Conservation (phyloP, 805 yeast species). For the Teunomyces panamensis region DNA sequence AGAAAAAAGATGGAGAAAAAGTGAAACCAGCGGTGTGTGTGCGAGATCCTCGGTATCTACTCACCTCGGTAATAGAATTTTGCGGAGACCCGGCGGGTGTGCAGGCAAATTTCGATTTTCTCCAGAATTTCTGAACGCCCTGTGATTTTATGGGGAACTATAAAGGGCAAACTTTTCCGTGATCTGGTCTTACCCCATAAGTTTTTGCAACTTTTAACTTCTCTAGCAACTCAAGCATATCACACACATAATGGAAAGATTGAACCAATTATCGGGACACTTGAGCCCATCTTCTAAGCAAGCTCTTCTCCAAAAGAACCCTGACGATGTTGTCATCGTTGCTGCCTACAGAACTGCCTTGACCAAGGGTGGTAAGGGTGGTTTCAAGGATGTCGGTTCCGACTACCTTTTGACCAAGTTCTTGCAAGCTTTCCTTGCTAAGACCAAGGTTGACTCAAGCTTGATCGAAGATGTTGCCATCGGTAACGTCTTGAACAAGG, state of each 20-base stretch:
- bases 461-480: constrained; percentile 81
- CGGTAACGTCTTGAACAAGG: constrained; percentile 89
- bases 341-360: constrained; percentile 90
- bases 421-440: constrained; percentile 57
- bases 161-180: constrained; percentile 3
- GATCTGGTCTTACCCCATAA: neutral
- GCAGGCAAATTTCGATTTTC: neutral
- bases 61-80: neutral
- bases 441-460: constrained; percentile 44
- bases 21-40: neutral
- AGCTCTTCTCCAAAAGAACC: constrained; percentile 52
- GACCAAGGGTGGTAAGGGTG: constrained; percentile 84
- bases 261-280: constrained; percentile 45
- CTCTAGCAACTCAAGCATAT: constrained; percentile 5
- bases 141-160: constrained; percentile 6
- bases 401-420: constrained; percentile 74
- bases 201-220: neutral
- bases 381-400: constrained; percentile 76
- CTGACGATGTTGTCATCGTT: constrained; percentile 88
- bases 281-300: constrained; percentile 40
- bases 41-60: constrained; percentile 1
- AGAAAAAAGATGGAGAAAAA: neutral
- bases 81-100: constrained; percentile 3
- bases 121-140: neutral
- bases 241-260: constrained; percentile 38